Evolutionary conservation across 2,329 filamentous ascomycete genomes (phyloP), one percentile per base, ranked within the genome.

Genomic region (Calonectria naviculata): DNA sequence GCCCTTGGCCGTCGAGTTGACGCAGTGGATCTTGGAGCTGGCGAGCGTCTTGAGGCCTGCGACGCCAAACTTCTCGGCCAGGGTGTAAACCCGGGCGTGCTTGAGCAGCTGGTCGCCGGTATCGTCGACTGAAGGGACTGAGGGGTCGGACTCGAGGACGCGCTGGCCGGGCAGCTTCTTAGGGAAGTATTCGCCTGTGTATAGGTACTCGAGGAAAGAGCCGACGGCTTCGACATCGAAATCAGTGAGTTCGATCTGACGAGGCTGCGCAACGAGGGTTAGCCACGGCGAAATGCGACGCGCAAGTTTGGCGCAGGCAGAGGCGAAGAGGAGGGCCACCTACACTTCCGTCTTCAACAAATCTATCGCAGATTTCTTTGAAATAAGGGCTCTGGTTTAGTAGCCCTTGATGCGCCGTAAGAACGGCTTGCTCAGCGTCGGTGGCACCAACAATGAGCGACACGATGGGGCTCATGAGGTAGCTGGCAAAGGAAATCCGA

Each of bases 21-120:
- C 93, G 81, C 94, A 94, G 86, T 98, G 95, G 78, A 98, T 98
- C 87, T 98, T 98, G 81, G 90, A 92, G 81, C 94, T 94, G 3
- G 95, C 93, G 31, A 98, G 91, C 21, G 88, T 90, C 83, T 94
- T 94, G 73, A 98, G 90, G 12, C 86, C 86, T 0, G 87, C 84
- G 58, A 95, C 85, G 46, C 91, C 89, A 72, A 97, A 92, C 83
- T 93, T 95, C 78, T 95, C 93, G 28, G 94, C 95, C 28, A 98
- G 88, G 0, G 94, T 98, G 86, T 98, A 98, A 74, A 98, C 90
- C 74, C 93, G 93, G 26, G 95, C 95, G 82, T 98, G 95, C 79
- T 94, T 94, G 72, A 98, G 91, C 21, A 98, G 91, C 80, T 96
- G 93, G 17, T 93, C 89, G 75, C 95, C 95, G n/a, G 90, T 90